Percentiles rank a stretch among this genome's conserved stretches.
Conservation (phyloP, 352 stramenopile species). For the Phytophthora litchii region DNA sequence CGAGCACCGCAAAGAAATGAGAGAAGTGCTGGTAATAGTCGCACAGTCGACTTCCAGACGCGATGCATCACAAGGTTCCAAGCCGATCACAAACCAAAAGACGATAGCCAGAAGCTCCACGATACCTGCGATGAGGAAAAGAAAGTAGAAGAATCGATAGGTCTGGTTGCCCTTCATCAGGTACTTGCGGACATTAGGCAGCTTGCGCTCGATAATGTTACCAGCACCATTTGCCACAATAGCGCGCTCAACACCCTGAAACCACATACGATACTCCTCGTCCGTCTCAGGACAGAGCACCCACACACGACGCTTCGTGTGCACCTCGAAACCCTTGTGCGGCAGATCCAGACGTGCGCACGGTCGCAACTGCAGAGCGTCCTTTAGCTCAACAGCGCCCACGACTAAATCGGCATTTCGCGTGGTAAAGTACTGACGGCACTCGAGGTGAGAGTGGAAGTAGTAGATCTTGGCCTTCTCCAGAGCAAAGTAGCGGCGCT, state of each 20-base stretch:
- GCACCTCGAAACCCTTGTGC: constrained; percentile 82
- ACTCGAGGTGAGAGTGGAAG: constrained; percentile 87
- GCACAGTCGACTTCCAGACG: constrained; percentile 58
- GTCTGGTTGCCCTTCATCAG: constrained; percentile 87
- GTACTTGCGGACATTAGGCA: constrained; percentile 90
- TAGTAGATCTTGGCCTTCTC: constrained; percentile 91
- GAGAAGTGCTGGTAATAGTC: constrained; percentile 64
- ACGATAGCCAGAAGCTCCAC: constrained; percentile 75
- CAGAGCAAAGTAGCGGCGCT: constrained; percentile 85
- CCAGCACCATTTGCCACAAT: constrained; percentile 77
- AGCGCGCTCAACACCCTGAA: constrained; percentile 76
- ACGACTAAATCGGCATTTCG: constrained; percentile 84
- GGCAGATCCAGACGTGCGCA: constrained; percentile 82
- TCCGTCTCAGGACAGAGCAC: constrained; percentile 87
- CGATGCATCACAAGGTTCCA: constrained; percentile 77
- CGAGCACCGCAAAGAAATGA: constrained; percentile 55
- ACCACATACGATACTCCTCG: constrained; percentile 89
- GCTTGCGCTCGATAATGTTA: constrained; percentile 88
- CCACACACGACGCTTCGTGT: constrained; percentile 88
- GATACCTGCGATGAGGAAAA: constrained; percentile 75
- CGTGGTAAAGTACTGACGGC: constrained; percentile 87
- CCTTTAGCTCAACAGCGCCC: constrained; percentile 83
- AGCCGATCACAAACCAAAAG: constrained; percentile 83
- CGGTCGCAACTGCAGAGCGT: constrained; percentile 82
- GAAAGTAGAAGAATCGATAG: constrained; percentile 83